Evolutionary conservation across 1,139 yeast genomes (phyloP).

Genomic region (Saccharomyces pastorianus): DNA sequence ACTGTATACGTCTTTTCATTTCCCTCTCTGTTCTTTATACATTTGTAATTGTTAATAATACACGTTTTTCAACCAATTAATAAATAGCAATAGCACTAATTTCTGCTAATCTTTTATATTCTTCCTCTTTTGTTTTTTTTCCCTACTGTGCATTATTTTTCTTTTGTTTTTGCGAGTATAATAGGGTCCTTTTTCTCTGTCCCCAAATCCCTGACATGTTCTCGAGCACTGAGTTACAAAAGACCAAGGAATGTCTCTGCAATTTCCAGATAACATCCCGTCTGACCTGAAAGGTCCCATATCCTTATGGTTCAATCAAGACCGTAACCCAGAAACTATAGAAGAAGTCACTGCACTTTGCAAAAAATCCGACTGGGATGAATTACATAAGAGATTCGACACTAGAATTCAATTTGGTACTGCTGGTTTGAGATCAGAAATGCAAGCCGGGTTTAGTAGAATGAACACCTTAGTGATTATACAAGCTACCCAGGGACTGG

Average conservation of each 20-base stretch:
- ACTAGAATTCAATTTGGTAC: slow-evolving; percentile 79
- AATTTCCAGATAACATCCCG: slow-evolving; percentile 8
- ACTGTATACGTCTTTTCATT: not conserved
- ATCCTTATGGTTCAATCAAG: slow-evolving; percentile 22
- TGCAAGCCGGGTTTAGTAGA: slow-evolving; percentile 85
- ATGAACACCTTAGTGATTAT: slow-evolving; percentile 86
- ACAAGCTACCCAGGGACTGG: slow-evolving; percentile 90
- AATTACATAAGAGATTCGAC: slow-evolving; percentile 41
- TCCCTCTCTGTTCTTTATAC: not conserved
- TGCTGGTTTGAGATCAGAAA: slow-evolving; percentile 77
- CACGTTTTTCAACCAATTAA: not conserved
- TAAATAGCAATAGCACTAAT: not conserved
- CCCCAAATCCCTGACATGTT: not conserved
- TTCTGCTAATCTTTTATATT: not conserved
- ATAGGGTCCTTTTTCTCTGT: not conserved
- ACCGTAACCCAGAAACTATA: slow-evolving; percentile 45
- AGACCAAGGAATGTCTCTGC: not conserved
- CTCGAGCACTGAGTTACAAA: not conserved
- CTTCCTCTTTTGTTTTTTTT: no score
- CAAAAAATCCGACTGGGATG: slow-evolving; percentile 34
- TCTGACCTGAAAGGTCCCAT: slow-evolving; percentile 13
- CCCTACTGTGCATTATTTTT: not conserved
- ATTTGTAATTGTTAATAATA: not conserved
- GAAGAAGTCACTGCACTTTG: slow-evolving; percentile 48
- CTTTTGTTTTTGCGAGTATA: not conserved